Base-by-base conservation (phyloP, 768 basidiomycete species). In the Naganishia friedmannii region DNA sequence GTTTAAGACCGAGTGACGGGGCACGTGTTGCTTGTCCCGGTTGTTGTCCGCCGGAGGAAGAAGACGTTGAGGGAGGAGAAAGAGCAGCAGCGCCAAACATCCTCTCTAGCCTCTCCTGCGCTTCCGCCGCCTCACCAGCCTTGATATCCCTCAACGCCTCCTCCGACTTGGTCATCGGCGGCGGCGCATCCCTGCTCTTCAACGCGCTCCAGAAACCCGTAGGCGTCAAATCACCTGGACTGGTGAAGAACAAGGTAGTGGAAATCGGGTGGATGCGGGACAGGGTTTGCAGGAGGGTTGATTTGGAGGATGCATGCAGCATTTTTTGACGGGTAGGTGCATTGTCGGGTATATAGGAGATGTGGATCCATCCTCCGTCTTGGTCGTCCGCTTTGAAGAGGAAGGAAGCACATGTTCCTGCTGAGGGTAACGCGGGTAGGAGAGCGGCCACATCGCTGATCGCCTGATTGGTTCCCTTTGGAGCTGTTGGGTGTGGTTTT, bases 121-220 rank as follows among this genome's bases (percentile, higher is more conserved):
- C 78, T 66, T 84, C 84, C 67, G 84, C 82, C n/a, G 86, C 84
- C 78, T 95, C 94, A 3, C 91, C 90, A 0, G 87, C 86, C 57
- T 85, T 86, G 70, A 95, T 85, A 67, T 89, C 88, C 0, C 85
- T 89, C 72, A 95, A 84, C 78, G 94, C 93, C 70, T 88, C 86
- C 80, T 97, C 94, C 37, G 89, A 85, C 0, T 86, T 85, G 46
- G 89, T 92, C 74, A 96, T 84, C 0, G 93, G 95, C 72, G 90
- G 85, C 1, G 92, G 90, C 0, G 92, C 90, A 37, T 86, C 83
- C 58, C 86, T 79, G 76, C 92, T 90, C 19, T 83, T 85, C 70
- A 86, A 84, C 77, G 95, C 92, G 37, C 87, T 85, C 26, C 85
- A 85, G 74, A 95, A 93, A 0, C 90, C 87, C 0, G 73, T 51